A percentile compares a stretch with the other conserved stretches of the same genome.
phyloP scores from a whole-genome alignment of 257 asterid species.

The Solanum acaule region DNA sequence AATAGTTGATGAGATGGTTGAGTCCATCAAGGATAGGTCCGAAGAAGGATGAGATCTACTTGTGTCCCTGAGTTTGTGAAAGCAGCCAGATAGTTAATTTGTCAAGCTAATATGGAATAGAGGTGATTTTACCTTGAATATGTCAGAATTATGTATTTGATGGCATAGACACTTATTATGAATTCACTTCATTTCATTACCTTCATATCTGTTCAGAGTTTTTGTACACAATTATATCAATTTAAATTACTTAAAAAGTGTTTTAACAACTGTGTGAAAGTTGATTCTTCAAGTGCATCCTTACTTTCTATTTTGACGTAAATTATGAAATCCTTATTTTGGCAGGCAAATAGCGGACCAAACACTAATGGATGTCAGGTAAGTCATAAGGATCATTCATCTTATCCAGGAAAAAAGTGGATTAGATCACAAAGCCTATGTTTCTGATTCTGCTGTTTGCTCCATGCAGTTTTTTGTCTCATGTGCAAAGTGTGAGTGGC shows the following conservation, averaged over 20 bases:
- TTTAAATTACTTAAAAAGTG: not conserved
- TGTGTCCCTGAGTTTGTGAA: not conserved
- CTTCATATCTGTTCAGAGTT: not conserved
- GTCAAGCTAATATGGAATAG: not conserved
- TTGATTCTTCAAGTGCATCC: not conserved
- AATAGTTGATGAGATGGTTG: not conserved
- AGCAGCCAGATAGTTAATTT: not conserved
- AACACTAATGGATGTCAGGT: slow-evolving; percentile 93
- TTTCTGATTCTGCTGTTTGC: slow-evolving; percentile 1
- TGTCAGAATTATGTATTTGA: not conserved
- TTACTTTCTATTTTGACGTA: not conserved
- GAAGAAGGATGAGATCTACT: not conserved
- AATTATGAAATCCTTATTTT: slow-evolving; percentile 3
- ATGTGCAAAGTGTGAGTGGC: slow-evolving; percentile 96
- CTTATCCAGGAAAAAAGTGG: not conserved
- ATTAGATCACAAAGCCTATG: not conserved
- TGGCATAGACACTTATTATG: not conserved
- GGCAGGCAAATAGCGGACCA: slow-evolving; percentile 95
- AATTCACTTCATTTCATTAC: not conserved
- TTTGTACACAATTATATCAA: not conserved
- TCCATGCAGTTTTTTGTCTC: slow-evolving; percentile 75
- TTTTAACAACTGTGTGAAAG: not conserved
- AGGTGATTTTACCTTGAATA: not conserved
- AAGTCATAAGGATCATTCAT: slow-evolving; percentile 6
- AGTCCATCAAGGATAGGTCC: not conserved